Evolutionary conservation across 148 eudicot species (phyloP).

Genomic region (Tetragonia tetragonoides): DNA sequence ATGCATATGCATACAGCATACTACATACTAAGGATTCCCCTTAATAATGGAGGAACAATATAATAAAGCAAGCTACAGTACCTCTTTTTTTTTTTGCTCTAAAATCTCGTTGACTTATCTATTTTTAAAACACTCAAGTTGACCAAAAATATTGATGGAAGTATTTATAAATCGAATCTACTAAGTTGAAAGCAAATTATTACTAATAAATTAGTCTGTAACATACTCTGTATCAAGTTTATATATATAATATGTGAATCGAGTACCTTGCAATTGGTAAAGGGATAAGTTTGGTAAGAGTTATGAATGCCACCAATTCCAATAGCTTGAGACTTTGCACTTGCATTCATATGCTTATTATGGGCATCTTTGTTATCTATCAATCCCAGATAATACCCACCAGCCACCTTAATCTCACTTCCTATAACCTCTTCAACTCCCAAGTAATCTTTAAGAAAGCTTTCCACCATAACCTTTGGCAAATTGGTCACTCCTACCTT

Average conservation of each 20-base stretch:
- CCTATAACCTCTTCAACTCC: slow-evolving; percentile 32
- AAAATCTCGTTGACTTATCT: too few species aligned
- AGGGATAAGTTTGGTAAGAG: slow-evolving; percentile 4
- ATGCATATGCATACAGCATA: too few species aligned
- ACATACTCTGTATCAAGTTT: too few species aligned
- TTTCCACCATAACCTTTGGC: slow-evolving; percentile 41
- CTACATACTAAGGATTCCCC: too few species aligned
- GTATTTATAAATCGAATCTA: too few species aligned
- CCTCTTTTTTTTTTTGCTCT: too few species aligned
- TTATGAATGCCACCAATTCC: slow-evolving; percentile 15
- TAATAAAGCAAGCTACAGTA: too few species aligned
- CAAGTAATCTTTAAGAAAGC: slow-evolving; percentile 34
- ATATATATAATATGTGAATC: not conserved
- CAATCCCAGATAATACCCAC: slow-evolving; percentile 31
- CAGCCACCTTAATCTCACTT: slow-evolving; percentile 23
- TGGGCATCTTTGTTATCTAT: not conserved
- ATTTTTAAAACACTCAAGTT: too few species aligned
- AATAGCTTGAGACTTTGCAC: slow-evolving; percentile 12
- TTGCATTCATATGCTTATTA: not conserved
- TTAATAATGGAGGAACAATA: too few species aligned
- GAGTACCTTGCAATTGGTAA: slow-evolving; percentile 19
- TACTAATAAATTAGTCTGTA: too few species aligned
- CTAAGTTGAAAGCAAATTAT: too few species aligned
- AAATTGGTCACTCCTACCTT: slow-evolving; percentile 31
- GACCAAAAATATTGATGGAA: too few species aligned